Base-by-base conservation (phyloP, 2,329 filamentous ascomycete species). In the Botrytis medusae region DNA sequence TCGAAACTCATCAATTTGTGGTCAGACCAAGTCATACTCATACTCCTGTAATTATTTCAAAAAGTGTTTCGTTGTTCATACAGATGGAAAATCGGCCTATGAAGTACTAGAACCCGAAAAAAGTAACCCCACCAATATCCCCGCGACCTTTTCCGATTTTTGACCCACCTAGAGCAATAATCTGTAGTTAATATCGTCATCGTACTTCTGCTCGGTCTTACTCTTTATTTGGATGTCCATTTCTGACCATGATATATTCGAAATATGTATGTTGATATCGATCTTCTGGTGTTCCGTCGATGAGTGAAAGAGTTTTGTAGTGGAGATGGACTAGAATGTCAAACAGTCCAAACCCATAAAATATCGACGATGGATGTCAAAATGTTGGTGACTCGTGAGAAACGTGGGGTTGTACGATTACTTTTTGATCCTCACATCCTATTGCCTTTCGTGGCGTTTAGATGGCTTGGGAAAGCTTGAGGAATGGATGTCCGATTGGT, bases 151-250 rank as follows among this genome's bases (percentile, higher is more conserved):
- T 67, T 40, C 64, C 64, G 64, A 67, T 18, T 20, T 16, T 54
- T 22, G 46, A 51, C 46, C 64, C 64, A 51, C 44, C 64, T 22
- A 34, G n/a, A 63, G 14, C 40, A n/a, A 29, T 10, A 63, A 63
- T n/a, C 22, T n/a, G 63, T 67, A 51, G 63, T 22, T n/a, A 5
- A 67, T 51, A 67, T 67, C 63, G 63, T 67, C 63, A 51, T 67
- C 63, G 63, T 67, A 37, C 63, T 51, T 67, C 44, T 67, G 44
- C 44, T 67, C 44, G 63, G 63, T 67, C 63, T 67, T 67, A 51
- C 51, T 57, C 51, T 57, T 16, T 57, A 57, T 57, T n/a, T 37
- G 16, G 46, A 25, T 51, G 32, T 51, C 48, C 48, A 51, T 51
- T 37, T 25, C 34, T 51, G 63, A 51, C 63, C 44, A 67, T 14